Evolutionary conservation across 2,329 filamentous ascomycete genomes (phyloP).

Genomic region (Microcyclosporella mali): DNA sequence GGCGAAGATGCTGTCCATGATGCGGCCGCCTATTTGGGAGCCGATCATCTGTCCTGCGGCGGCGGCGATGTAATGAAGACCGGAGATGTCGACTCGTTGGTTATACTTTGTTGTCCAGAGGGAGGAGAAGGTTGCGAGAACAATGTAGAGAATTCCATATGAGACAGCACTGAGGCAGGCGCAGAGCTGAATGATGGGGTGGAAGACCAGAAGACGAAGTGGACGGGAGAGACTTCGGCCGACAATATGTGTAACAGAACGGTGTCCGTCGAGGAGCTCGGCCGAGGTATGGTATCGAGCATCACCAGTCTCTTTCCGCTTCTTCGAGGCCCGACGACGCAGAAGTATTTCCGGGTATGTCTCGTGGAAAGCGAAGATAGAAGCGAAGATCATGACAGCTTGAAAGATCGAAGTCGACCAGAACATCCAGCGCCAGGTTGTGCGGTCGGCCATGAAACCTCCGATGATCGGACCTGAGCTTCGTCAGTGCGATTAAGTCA

Average conservation of each 20-base stretch:
- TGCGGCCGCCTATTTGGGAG: slow-evolving; percentile 12
- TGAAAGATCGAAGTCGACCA: slow-evolving; percentile 35
- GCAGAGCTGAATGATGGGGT: slow-evolving; percentile 17
- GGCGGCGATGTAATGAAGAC: slow-evolving; percentile 41
- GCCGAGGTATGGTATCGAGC: slow-evolving; percentile 49
- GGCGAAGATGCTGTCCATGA: slow-evolving; percentile 14
- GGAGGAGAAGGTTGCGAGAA: slow-evolving; percentile 39
- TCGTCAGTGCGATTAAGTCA: neutral
- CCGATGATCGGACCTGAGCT: slow-evolving; percentile 22
- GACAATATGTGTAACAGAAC: slow-evolving; percentile 20
- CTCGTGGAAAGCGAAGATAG: slow-evolving; percentile 33
- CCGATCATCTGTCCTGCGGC: slow-evolving; percentile 35
- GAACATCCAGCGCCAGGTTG: slow-evolving; percentile 42
- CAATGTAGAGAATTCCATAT: slow-evolving; percentile 31
- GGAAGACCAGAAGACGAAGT: slow-evolving; percentile 14
- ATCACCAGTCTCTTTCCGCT: slow-evolving; percentile 36
- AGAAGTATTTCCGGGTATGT: slow-evolving; percentile 35
- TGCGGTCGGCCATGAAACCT: slow-evolving; percentile 33
- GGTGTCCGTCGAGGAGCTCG: slow-evolving; percentile 8
- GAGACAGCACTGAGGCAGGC: slow-evolving; percentile 8
- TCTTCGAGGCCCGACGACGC: slow-evolving; percentile 31
- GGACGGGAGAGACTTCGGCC: slow-evolving; percentile 37
- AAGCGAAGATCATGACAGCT: slow-evolving; percentile 19
- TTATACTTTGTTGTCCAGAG: slow-evolving; percentile 35
- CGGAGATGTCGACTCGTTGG: slow-evolving; percentile 32